Base-by-base conservation (phyloP, 2,329 filamentous ascomycete species). In the Arthrobotrys sphaeroides region DNA sequence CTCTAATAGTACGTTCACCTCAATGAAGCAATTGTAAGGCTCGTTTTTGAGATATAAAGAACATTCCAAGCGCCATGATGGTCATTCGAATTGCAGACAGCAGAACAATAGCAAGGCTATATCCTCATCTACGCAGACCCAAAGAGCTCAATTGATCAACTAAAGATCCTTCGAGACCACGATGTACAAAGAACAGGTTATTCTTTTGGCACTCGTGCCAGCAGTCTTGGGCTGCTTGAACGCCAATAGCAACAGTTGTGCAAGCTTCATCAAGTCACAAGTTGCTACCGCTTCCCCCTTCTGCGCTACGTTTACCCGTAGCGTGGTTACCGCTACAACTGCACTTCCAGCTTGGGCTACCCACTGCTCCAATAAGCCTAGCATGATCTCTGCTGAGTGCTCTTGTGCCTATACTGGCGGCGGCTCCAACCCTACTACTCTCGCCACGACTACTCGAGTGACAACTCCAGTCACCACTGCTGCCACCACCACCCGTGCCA, bases 301-400 rank as follows among this genome's bases (percentile, higher is more conserved):
- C 74, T 82, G 81, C 55, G 80, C 80, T 12, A 82, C 81, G 4
- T 82, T 81, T 72, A 82, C 81, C 7, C 76, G 78, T 70, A 78
- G 72, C 51, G 76, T 43, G 3, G 69, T 78, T 7, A 78, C 69
- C 3, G 67, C 70, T 4, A 70, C 73, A 12, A 77, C 62, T 24
- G 76, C 49, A 26, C 6, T 77, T 73, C 22, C 83, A 83, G 53
- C 86, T 85, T 82, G 85, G 86, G 67, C 81, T 86, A 22, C 85
- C 85, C 22, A 84, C 22, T 74, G 70, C 28, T 74, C 70, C 5
- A 68, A 74, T 62, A 74, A 74, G 38, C 62, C 70, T 1, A 74
- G 62, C 47, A 45, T 62, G 45, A 67, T 74, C 26, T 74, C 70
- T n/a, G 70, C 70, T 22, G 70, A 74, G 16, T 74, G 70, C 12